Evolutionary conservation across 208 protist genomes (phyloP), one percentile per base, ranked within the genome.

Genomic region (Phytomonas francai): DNA sequence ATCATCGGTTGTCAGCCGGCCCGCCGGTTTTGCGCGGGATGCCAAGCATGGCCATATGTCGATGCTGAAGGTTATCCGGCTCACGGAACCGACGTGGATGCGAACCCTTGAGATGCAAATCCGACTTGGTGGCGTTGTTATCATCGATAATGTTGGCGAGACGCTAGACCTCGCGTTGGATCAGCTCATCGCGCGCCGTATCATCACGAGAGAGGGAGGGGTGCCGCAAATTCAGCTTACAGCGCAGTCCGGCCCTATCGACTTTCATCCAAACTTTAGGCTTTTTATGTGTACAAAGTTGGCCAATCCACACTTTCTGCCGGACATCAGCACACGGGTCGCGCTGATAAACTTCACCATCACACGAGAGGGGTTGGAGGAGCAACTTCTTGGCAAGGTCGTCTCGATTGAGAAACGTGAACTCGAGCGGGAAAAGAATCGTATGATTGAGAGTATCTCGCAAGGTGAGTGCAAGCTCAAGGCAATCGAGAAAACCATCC

Each of bases 321-420:
- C 97, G 9, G 97, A 99, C 69, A 89, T 98, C 49, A 97, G 92
- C 80, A 97, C 97, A 28, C 97, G 97, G 67, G 88, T 98, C 11
- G 95, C 93, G 30, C 71, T 99, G 60, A 80, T 99, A 59, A 99
- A 99, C 87, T 99, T 99, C 84, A 98, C 97, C 56, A 95, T 98
- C n/a, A 98, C 97, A 28, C 79, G 88, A 14, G 92, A 96, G 58
- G 97, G 96, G 7, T 83, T 98, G 61, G 83, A 97, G 75, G 97
- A 98, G 54, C 96, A 99, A 72, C 88, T 99, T 76, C 87, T 98
- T 28, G 96, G 88, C 16, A 87, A 94, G 59, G 95, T 98, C 33
- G 95, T 98, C 28, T 90, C 87, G 58, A 95, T 97, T 67, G 95
- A 98, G 75, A 87, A 97, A 71, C 79, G 85, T 51, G 90, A 93